phyloP scores from a whole-genome alignment of 2,329 filamentous ascomycete genomes.

The Dactylellina drechsleri region DNA sequence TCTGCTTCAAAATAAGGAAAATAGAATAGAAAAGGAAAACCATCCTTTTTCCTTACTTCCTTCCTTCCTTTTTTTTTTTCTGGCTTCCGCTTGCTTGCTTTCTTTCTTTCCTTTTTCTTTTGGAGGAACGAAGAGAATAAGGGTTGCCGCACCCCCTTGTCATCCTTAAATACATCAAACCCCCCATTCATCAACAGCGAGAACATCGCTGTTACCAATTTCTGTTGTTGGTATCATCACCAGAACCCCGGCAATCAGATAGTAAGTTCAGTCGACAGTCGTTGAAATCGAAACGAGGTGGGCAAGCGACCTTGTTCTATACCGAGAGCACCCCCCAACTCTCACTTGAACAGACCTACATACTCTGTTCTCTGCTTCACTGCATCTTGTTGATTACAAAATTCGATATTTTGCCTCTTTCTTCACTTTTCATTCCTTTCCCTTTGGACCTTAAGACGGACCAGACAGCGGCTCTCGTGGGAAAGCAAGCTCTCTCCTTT shows the following conservation, averaged over 20 bases:
- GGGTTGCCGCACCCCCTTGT: slow-evolving; percentile 17
- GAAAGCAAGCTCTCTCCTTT: too few species aligned
- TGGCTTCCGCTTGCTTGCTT: background rate
- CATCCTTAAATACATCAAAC: slow-evolving; percentile 28
- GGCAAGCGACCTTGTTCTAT: too few species aligned
- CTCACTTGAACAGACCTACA: too few species aligned
- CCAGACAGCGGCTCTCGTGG: too few species aligned
- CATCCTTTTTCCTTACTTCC: background rate
- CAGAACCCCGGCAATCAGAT: slow-evolving; percentile 9
- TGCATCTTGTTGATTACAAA: too few species aligned
- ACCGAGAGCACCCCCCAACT: too few species aligned
- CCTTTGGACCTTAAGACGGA: too few species aligned
- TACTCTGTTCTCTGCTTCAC: too few species aligned
- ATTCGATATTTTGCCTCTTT: too few species aligned
- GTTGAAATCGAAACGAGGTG: background rate
- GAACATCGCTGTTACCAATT: background rate
- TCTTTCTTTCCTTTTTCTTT: background rate
- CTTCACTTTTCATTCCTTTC: too few species aligned
- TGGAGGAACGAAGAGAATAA: background rate
- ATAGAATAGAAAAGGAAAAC: too few species aligned
- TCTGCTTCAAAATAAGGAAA: too few species aligned
- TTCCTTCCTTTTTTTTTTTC: background rate
- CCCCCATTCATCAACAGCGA: slow-evolving; percentile 12
- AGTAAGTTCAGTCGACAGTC: background rate
- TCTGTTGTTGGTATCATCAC: slow-evolving; percentile 10